Percentiles rank a stretch among this genome's conserved stretches.
Conservation (phyloP, 345 rosid species). For the Heritiera fomes region DNA sequence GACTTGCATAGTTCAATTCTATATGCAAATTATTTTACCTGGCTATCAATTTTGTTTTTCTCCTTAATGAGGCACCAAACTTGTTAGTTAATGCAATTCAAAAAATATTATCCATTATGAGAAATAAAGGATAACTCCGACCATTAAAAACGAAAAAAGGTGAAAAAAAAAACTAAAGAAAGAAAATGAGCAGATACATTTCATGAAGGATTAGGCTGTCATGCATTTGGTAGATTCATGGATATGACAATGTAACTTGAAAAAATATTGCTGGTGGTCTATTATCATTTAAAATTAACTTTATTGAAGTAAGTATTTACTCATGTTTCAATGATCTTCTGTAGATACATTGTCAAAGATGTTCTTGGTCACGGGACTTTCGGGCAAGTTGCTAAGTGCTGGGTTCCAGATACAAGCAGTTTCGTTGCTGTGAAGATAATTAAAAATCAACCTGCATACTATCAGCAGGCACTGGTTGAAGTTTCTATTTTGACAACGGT, state of each 20-base stretch:
- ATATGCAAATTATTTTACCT: background rate
- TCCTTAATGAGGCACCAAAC: background rate
- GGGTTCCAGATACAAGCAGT: slow-evolving; percentile 68
- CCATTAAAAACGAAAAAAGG: background rate
- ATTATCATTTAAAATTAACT: slow-evolving; percentile 15
- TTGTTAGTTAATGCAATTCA: background rate
- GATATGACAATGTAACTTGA: background rate
- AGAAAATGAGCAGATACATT: background rate
- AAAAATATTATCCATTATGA: background rate
- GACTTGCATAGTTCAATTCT: background rate
- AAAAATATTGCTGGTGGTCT: background rate
- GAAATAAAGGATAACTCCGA: slow-evolving; percentile 4
- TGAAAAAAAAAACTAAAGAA: background rate
- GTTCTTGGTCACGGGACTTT: slow-evolving; percentile 99
- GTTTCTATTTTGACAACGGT: slow-evolving; percentile 96
- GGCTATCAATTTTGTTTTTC: background rate
- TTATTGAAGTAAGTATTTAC: slow-evolving; percentile 21
- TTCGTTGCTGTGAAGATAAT: slow-evolving; percentile 96
- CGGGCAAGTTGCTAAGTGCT: slow-evolving; percentile 99
- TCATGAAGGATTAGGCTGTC: background rate
- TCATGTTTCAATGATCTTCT: slow-evolving; percentile 31
- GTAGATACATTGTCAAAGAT: slow-evolving; percentile 94
- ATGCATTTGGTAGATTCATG: slow-evolving; percentile 34
- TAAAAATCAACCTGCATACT: slow-evolving; percentile 96
- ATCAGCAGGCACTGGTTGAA: slow-evolving; percentile 98